phyloP scores from a whole-genome alignment of 2,329 filamentous ascomycete species.

The Xylaria sp. region DNA sequence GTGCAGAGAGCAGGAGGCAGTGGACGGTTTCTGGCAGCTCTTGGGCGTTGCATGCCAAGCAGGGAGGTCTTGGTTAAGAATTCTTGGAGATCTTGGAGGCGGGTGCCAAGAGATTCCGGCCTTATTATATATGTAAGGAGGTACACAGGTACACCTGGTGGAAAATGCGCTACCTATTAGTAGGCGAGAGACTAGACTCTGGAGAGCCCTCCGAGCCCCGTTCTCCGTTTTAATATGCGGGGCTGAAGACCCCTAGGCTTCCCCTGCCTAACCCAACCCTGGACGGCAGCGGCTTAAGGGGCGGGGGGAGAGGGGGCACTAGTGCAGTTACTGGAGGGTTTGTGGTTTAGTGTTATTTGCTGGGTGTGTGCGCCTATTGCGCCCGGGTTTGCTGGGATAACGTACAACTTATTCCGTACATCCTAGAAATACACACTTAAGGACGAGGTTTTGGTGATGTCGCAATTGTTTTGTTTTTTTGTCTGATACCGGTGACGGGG shows the following conservation, averaged over 20 bases:
- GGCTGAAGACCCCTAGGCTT: conserved; percentile 26
- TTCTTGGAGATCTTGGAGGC: conserved; percentile 37
- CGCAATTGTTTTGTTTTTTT: neutral
- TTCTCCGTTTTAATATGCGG: conserved; percentile 23
- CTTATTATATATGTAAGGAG: conserved; percentile 33
- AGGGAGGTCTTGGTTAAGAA: conserved; percentile 47
- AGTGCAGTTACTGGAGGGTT: no score
- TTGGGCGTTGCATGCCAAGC: conserved; percentile 50
- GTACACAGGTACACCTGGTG: neutral
- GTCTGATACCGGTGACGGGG: neutral
- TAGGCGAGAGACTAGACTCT: conserved; percentile 16
- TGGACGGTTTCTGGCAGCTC: conserved; percentile 44
- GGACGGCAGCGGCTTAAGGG: neutral
- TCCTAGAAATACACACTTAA: neutral
- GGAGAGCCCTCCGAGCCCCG: conserved; percentile 16
- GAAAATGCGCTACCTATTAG: conserved; percentile 7
- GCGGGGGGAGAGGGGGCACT: no score
- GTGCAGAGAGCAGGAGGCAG: conserved; percentile 24
- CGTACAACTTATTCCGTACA: neutral
- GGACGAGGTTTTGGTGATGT: neutral
- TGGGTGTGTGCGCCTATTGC: neutral
- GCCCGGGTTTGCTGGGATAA: neutral
- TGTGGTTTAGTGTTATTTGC: neutral
- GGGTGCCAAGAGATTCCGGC: conserved; percentile 48
- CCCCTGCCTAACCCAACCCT: neutral